phyloP scores from a whole-genome alignment of 1,139 yeast species.

The Torulaspora pretoriensis region DNA sequence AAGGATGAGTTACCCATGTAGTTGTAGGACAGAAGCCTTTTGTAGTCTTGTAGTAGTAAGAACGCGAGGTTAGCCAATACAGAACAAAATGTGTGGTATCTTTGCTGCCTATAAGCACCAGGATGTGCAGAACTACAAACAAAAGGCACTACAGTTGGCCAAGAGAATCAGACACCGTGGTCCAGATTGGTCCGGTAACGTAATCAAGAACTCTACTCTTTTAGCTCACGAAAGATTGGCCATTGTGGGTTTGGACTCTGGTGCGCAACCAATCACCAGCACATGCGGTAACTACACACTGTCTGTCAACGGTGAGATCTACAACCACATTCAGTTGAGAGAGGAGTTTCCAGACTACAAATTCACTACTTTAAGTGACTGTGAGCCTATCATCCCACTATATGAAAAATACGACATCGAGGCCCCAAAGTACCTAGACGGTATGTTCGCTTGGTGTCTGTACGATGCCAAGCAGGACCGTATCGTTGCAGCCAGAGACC shows the following conservation, averaged over 20 bases:
- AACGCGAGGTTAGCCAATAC: background rate
- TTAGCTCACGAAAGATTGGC: constrained; percentile 94
- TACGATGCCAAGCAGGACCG: constrained; percentile 83
- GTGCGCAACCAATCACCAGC: constrained; percentile 94
- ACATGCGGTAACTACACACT: constrained; percentile 67
- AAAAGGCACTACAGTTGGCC: constrained; percentile 81
- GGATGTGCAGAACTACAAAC: constrained; percentile 75
- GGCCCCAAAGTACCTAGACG: constrained; percentile 90
- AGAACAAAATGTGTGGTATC: constrained; percentile 82
- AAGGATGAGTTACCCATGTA: background rate
- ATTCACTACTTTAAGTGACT: constrained; percentile 85
- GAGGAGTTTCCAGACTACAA: constrained; percentile 64
- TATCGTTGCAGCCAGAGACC: constrained; percentile 95
- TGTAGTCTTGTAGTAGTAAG: background rate
- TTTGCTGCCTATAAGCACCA: constrained; percentile 86
- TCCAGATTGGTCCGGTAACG: constrained; percentile 98
- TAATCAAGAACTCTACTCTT: constrained; percentile 69
- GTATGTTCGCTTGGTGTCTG: constrained; percentile 95
- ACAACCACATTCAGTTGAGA: constrained; percentile 90
- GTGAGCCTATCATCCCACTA: constrained; percentile 95
- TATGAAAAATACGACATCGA: constrained; percentile 81
- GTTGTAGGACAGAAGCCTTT: background rate
- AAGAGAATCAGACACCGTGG: constrained; percentile 97
- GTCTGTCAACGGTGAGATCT: constrained; percentile 96
- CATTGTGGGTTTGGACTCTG: constrained; percentile 90